Evolutionary conservation across 306 rosid species (phyloP).

Genomic region (Hippophae tibetana): DNA sequence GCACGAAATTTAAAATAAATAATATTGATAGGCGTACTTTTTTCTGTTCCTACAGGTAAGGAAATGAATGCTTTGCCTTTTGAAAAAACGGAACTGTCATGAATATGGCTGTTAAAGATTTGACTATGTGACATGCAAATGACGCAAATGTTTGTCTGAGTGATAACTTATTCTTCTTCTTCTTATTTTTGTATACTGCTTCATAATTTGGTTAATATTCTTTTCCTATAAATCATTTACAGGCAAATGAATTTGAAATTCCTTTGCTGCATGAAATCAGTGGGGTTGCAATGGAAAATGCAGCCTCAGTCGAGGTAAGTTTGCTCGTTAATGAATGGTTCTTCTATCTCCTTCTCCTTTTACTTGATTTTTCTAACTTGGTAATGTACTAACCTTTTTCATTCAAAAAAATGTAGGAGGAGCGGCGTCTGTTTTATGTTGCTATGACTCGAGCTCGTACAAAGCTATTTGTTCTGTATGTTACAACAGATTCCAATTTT

Average conservation of each 20-base stretch:
- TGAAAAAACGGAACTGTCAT: too few relatives aligned
- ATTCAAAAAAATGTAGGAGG: conserved; percentile 47
- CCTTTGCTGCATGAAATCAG: conserved; percentile 73
- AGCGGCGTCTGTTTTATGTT: conserved; percentile 83
- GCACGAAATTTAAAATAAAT: too few relatives aligned
- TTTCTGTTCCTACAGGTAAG: too few relatives aligned
- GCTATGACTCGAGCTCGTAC: conserved; percentile 97
- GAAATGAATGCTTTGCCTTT: too few relatives aligned
- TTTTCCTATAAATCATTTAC: conserved; percentile 1
- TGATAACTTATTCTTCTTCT: too few relatives aligned
- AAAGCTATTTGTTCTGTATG: conserved; percentile 57
- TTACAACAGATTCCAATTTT: conserved; percentile 69
- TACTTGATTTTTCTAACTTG: conserved; percentile 7
- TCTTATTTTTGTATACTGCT: background rate
- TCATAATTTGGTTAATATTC: too few relatives aligned
- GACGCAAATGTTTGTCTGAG: too few relatives aligned
- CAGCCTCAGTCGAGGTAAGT: conserved; percentile 62
- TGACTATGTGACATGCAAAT: background rate
- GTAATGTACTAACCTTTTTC: conserved; percentile 13
- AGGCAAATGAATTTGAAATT: conserved; percentile 92
- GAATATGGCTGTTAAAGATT: background rate
- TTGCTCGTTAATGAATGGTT: conserved; percentile 16
- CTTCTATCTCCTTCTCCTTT: conserved; percentile 3
- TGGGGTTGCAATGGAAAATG: conserved; percentile 51
- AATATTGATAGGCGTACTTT: too few relatives aligned